A percentile compares a stretch with the other conserved stretches of the same genome.
Evolutionary conservation across 495 filamentous ascomycete genomes (phyloP).

Genomic region (Pyrenula massariospora): DNA sequence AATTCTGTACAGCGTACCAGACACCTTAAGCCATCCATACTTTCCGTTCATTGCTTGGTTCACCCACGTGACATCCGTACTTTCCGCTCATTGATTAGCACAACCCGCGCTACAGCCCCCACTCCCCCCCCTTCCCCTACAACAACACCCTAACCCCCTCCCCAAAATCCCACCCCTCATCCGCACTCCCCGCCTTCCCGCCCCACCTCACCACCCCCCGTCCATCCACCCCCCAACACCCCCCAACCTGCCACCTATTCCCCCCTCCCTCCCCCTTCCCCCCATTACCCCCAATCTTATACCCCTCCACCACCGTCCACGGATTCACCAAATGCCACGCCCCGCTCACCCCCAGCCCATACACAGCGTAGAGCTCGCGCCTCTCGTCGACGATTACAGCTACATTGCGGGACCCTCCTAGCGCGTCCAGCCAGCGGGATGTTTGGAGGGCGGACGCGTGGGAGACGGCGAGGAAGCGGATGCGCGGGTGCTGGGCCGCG

Average conservation of each 20-base stretch:
- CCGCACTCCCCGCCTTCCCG: slow-evolving; percentile 22
- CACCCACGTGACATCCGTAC: too few relatives aligned
- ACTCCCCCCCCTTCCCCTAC: too few relatives aligned
- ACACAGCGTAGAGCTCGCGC: slow-evolving; percentile 34
- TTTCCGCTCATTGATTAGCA: too few relatives aligned
- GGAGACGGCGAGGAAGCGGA: slow-evolving; percentile 44
- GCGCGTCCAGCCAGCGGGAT: slow-evolving; percentile 34
- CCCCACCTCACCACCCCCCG: slow-evolving; percentile 36
- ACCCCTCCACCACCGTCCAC: slow-evolving; percentile 27
- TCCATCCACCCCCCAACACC: slow-evolving; percentile 39
- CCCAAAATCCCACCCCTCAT: slow-evolving; percentile 35
- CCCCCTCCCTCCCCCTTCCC: slow-evolving; percentile 37
- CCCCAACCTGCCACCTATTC: slow-evolving; percentile 42
- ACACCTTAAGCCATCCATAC: too few relatives aligned
- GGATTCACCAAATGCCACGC: slow-evolving; percentile 38
- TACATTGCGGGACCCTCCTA: slow-evolving; percentile 40
- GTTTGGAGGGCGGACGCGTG: slow-evolving; percentile 35
- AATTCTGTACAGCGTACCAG: too few relatives aligned
- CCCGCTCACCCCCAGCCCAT: slow-evolving; percentile 36
- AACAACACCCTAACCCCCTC: slow-evolving; percentile 26
- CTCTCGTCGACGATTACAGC: slow-evolving; percentile 37
- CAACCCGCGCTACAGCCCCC: too few relatives aligned
- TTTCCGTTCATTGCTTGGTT: too few relatives aligned
- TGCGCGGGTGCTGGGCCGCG: slow-evolving; percentile 28
- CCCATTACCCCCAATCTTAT: slow-evolving; percentile 35